Evolutionary conservation across 768 basidiomycete genomes (phyloP), one percentile per base, ranked within the genome.

Genomic region (Collybia mongolica): DNA sequence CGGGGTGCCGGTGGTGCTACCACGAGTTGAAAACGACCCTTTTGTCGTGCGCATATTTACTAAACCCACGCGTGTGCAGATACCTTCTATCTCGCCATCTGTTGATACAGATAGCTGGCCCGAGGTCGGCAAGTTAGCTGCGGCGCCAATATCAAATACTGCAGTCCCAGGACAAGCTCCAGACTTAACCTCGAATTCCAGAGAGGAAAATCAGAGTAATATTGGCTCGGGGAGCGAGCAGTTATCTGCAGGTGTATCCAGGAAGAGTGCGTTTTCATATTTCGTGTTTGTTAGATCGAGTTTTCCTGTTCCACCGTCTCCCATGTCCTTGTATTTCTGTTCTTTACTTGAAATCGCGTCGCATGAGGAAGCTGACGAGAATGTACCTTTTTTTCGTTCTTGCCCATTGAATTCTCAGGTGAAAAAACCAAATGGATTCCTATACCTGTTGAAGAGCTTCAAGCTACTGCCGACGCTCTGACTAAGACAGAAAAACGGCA

Each of bases 351-450:
- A 32, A 32, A n/a, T 12, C 11, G 32, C 11, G 11, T 32, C 32
- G 32, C 2, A 32, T 6, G 14, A 32, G 11, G 14, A 32, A 32
- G 32, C 32, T 32, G 32, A 32, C 32, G 32, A 55, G 39, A 53
- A 22, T 41, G 32, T 22, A 51, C 24, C 47, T 17, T 36, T 14
- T 18, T 23, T 11, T 38, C 17, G 52, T 44, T 48, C 51, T 51
- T 41, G 24, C 29, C 29, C 9, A 28, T 42, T 12, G 14, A 42
- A 39, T 49, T 49, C 44, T 43, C 54, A 76, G 78, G 69, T 55
- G 81, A 81, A 63, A 83, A 82, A 66, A 65, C 75, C 5, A 84
- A 83, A 66, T 84, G 83, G 83, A 73, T 77, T 0, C 71, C 73
- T n/a, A 80, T 84, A 38, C 81, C 82, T 2, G 67, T 79, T 0